Evolutionary conservation across 768 basidiomycete species (phyloP), one percentile per base, ranked within the genome.

Genomic region (Rhizopogon vinicolor): DNA sequence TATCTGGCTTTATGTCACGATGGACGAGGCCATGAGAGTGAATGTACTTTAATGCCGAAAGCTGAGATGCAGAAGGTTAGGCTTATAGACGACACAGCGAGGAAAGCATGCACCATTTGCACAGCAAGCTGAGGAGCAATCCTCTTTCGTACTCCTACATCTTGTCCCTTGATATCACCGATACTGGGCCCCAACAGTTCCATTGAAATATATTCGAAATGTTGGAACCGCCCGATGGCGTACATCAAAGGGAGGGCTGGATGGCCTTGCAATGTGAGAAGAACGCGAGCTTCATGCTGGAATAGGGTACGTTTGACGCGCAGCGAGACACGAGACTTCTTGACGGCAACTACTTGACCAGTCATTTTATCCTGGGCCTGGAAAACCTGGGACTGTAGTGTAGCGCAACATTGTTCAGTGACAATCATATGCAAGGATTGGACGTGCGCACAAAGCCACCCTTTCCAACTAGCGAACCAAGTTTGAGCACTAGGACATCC

Each of bases 1-100:
- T 73, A 4, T 62, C 65, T 7, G 72, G 71, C 46, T 72, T 72
- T 58, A 75, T 68, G 54, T 74, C 72, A 29, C 73, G 66, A 60
- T 74, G 72, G 29, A 71, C 62, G 14, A 73, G 65, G n/a, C 63
- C 64, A 41, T 18, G 41, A 18, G 18, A 41, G 18, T 41, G 41
- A 7, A 18, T 18, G 41, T 18, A 7, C 41, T 4, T 9, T n/a
- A 41, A 41, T 18, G 18, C 41, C 41, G 41, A 41, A 18, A 41
- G 41, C 4, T 41, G n/a, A 9, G 7, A 18, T 18, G 40, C 7
- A 41, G 40, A 41, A 41, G n/a, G 14, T 41, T n/a, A 41, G 40
- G 16, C 7, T n/a, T 41, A 40, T 41, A 41, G 2, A 41, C 7
- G 40, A 18, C n/a, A 41, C n/a, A 18, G n/a, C 7, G 2, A 41